Percentiles rank a stretch among this genome's conserved stretches.
Evolutionary conservation across 768 basidiomycete species (phyloP).

Genomic region (Pisolithus orientalis): DNA sequence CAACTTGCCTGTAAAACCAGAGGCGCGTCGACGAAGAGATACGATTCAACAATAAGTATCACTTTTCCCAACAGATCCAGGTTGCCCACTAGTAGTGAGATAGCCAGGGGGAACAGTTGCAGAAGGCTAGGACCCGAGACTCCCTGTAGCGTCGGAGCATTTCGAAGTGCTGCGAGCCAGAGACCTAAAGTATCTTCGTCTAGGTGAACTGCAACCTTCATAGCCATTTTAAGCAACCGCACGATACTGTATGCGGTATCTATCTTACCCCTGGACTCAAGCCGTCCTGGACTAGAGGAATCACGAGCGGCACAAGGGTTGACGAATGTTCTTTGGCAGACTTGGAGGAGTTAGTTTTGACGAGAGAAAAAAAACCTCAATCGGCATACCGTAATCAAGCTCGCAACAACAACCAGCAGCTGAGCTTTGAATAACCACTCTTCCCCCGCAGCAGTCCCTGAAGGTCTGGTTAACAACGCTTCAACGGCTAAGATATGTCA

Average conservation of each 20-base stretch:
- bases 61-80: constrained; percentile 70
- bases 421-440: constrained; percentile 69
- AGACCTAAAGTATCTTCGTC: constrained; percentile 75
- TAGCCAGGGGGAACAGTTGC: constrained; percentile 58
- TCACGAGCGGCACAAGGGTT: constrained; percentile 46
- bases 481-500: constrained; percentile 18
- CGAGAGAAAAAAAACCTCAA: neutral
- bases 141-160: constrained; percentile 48
- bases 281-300: constrained; percentile 62
- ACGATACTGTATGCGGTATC: neutral
- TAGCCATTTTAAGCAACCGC: neutral
- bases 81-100: constrained; percentile 58
- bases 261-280: constrained; percentile 47
- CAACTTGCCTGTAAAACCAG: constrained; percentile 55
- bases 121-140: constrained; percentile 47
- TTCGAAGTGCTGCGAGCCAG: constrained; percentile 68
- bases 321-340: constrained; percentile 60
- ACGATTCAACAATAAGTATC: constrained; percentile 66
- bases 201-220: constrained; percentile 57
- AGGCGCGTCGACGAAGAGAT: constrained; percentile 64
- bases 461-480: constrained; percentile 4
- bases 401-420: constrained; percentile 63
- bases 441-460: constrained; percentile 64
- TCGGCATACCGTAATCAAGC: constrained; percentile 54
- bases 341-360: constrained; percentile 31